Evolutionary conservation across 2,329 filamentous ascomycete species (phyloP), one percentile per base, ranked within the genome.

Genomic region (Tolypocladium amazonense): DNA sequence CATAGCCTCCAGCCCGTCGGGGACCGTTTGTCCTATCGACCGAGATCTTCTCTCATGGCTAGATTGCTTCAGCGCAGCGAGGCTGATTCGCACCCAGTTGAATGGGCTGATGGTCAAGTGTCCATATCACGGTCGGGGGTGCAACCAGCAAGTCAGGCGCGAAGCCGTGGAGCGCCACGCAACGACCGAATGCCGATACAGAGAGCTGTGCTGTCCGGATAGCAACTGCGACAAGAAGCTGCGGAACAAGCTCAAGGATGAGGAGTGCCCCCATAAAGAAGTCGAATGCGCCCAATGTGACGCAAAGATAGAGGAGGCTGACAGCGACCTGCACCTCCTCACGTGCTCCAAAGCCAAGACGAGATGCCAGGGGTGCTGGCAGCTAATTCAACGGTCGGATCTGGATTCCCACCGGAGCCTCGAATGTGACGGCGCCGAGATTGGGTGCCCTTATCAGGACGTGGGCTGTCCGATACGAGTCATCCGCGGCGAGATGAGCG

Each of bases 21-120:
- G 74, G 6, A 71, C 71, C 1, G 71, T 75, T 39, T 87, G 84
- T 61, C 84, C 84, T 2, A 79, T 87, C 59, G 84, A 87, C 68
- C 77, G 84, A n/a, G 76, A 76, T 18, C 72, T 73, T 14, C 57
- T 76, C 9, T 62, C 66, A 15, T 76, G 74, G 74, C 64, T 68
- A 7, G 73, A 75, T 58, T 76, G 74, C 60, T 75, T 74, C 61
- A 75, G 73, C 45, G 74, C 75, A 0, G 76, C 75, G 9, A 70
- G 76, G 8, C 69, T 88, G 47, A 74, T 88, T 53, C 73, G 78
- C 52, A 85, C 85, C 25, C 83, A 87, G 68, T 79, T 88, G 25
- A 84, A 86, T 63, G 79, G 75, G 60, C 75, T 88, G 14, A 71
- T 76, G 33, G 85, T 86, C 56, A 77, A 78, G 60, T 88, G 85